Percentiles rank a stretch among this genome's conserved stretches.
These are phyloP conservation scores for Verticillium klebahnii DNA, from an alignment of 2,329 filamentous ascomycete species.

Conservation along the genomic window DNA sequence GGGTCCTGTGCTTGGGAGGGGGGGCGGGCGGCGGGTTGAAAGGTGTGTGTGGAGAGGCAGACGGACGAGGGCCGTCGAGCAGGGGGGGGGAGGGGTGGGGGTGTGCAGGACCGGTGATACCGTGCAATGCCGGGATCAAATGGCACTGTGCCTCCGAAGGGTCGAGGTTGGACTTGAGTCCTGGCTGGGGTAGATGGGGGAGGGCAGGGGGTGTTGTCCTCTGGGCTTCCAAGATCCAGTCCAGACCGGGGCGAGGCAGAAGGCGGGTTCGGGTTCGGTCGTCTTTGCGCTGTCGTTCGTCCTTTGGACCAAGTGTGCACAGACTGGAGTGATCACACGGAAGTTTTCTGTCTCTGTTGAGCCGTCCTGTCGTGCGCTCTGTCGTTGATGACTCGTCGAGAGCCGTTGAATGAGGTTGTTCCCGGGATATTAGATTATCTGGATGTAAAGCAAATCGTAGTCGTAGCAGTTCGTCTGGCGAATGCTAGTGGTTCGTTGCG, in stretches of 20 bases:
- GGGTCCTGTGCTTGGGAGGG: slow-evolving; percentile 15
- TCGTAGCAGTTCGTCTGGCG: not conserved
- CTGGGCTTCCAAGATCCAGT: not conserved
- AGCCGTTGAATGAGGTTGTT: not conserved
- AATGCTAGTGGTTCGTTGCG: not conserved
- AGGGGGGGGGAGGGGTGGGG: slow-evolving; percentile 12
- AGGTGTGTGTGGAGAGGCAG: slow-evolving; percentile 11
- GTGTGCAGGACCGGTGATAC: slow-evolving; percentile 3
- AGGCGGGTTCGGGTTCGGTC: not conserved
- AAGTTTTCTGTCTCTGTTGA: not conserved
- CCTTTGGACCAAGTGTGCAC: not conserved
- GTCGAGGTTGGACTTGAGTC: not conserved
- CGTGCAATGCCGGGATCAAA: slow-evolving; percentile 1
- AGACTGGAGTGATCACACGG: not conserved
- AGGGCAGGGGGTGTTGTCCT: slow-evolving; percentile 13
- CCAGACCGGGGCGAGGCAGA: not conserved
- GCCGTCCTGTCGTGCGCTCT: not conserved
- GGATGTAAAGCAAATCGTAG: not conserved
- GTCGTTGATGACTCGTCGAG: slow-evolving; percentile 3
- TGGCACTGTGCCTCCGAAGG: not conserved
- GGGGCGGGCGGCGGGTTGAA: slow-evolving; percentile 6
- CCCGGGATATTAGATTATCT: slow-evolving; percentile 5
- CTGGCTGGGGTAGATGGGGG: not conserved
- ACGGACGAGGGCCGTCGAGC: slow-evolving; percentile 7
- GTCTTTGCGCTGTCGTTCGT: not conserved